A percentile compares a stretch with the other conserved stretches of the same genome.
These are phyloP conservation scores for Chaetomium sp. DNA, from an alignment of 2,329 filamentous ascomycete species.

Conservation along the genomic window DNA sequence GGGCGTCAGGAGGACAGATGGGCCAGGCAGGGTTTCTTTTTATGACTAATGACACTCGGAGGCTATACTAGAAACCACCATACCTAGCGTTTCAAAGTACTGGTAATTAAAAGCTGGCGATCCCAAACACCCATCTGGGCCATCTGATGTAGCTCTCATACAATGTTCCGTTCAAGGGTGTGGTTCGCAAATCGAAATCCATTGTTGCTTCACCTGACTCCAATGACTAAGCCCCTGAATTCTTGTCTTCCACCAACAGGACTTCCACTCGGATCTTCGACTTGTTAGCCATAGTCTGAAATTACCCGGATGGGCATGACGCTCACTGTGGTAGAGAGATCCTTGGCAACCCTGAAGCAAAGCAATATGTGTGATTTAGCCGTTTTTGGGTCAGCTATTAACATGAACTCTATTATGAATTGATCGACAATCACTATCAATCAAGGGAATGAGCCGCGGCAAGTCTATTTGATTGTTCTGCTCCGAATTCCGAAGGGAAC, in stretches of 20 bases:
- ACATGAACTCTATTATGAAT: slow-evolving; percentile 3
- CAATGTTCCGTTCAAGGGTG: background rate
- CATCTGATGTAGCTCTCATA: background rate
- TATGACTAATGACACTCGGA: background rate
- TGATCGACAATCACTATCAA: slow-evolving; percentile 10
- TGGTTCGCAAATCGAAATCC: too few species aligned
- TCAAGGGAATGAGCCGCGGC: slow-evolving; percentile 7
- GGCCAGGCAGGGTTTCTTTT: background rate
- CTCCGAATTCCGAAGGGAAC: background rate
- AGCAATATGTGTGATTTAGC: slow-evolving; percentile 22
- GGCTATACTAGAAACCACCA: background rate
- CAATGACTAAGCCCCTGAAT: background rate
- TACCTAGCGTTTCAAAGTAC: background rate
- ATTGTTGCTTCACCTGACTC: background rate
- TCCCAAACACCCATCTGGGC: background rate
- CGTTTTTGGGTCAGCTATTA: slow-evolving; percentile 13
- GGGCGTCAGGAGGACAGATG: background rate
- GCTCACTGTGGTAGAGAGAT: background rate
- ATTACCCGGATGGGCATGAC: slow-evolving; percentile 19
- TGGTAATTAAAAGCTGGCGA: background rate
- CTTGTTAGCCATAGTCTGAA: background rate
- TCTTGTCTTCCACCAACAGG: background rate
- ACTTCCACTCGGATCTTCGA: background rate
- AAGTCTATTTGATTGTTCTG: background rate
- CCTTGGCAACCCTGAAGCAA: slow-evolving; percentile 5